Base-by-base conservation (phyloP, 1,139 yeast species). In the Geotrichum australiense region DNA sequence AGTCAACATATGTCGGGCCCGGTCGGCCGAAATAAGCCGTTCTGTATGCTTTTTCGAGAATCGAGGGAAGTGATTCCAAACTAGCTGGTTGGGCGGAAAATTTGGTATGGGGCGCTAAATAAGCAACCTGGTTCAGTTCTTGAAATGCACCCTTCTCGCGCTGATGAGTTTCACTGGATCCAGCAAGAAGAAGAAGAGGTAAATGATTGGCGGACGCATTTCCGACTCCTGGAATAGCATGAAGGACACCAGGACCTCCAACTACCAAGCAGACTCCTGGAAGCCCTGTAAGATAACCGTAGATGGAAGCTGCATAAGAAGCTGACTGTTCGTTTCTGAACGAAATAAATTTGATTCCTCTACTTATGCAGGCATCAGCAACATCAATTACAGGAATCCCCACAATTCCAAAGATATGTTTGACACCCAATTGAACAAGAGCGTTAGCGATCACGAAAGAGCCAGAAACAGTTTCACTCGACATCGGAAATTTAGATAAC, bases 281-380 rank as follows among this genome's bases (percentile, higher is more conserved):
- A 44, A 59, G 61, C 0, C 75, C 74, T 3, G 80, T 76, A 35
- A 78, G 57, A 51, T 74, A 78, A 0, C 84, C 84, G 54, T 78
- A 78, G 1, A 73, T 70, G 1, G 81, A 73, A 2, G 85, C 85
- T 2, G 85, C 85, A 51, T 78, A 78, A 1, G 82, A 73, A 0
- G 85, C 85, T 10, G 80, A 68, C 53, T 78, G 84, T 53, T 78
- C 85, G 57, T 78, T 78, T 47, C 85, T 63, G 53, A 78, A 78
- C 1, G 78, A 58, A 25, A 78, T 57, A 54, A 78, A 78, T 45
- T 63, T 61, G 46, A 78, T 70, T 1, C 79, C 81, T 15, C 62
- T 56, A 6, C 61, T 61, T 24, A 75, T 71, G 48, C 74, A 63
- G 1, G 76, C 73, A 46, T 78, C 79, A 24, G 71, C 71, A 4